Percentiles rank a stretch among this genome's conserved stretches.
phyloP scores from a whole-genome alignment of 78 protist species.

The Cavenderia fasciculata region DNA sequence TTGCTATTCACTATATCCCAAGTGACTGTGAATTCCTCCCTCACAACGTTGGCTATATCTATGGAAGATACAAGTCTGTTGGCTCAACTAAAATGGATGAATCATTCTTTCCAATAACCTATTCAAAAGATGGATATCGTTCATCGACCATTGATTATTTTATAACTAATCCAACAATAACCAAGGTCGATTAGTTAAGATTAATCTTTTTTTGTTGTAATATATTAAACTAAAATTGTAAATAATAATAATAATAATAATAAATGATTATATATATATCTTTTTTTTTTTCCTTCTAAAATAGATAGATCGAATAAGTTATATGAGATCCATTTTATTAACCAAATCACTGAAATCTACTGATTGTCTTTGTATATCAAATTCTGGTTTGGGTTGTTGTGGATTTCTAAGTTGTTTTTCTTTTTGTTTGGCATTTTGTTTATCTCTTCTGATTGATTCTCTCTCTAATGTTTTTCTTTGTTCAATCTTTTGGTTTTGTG shows the following conservation, averaged over 20 bases:
- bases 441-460: not conserved
- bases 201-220: too few species aligned
- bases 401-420: not conserved
- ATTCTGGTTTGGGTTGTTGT: not conserved
- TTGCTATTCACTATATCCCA: conserved; percentile 51
- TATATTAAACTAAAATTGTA: too few species aligned
- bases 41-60: not conserved
- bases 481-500: conserved; percentile 52
- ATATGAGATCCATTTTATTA: not conserved
- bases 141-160: too few species aligned
- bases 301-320: not conserved
- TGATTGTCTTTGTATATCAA: not conserved
- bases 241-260: not conserved
- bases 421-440: not conserved
- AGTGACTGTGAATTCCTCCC: not conserved
- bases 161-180: too few species aligned
- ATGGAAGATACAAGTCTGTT: conserved; percentile 40
- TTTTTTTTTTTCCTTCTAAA: not conserved
- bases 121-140: not conserved
- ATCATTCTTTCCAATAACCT: conserved; percentile 12
- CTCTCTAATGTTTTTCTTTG: not conserved
- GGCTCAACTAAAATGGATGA: not conserved
- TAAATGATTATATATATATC: not conserved
- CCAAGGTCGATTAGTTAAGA: too few species aligned
- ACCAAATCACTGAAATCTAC: not conserved